Conservation (phyloP, 1,284 basidiomycete species). For the Mycena citricolor region DNA sequence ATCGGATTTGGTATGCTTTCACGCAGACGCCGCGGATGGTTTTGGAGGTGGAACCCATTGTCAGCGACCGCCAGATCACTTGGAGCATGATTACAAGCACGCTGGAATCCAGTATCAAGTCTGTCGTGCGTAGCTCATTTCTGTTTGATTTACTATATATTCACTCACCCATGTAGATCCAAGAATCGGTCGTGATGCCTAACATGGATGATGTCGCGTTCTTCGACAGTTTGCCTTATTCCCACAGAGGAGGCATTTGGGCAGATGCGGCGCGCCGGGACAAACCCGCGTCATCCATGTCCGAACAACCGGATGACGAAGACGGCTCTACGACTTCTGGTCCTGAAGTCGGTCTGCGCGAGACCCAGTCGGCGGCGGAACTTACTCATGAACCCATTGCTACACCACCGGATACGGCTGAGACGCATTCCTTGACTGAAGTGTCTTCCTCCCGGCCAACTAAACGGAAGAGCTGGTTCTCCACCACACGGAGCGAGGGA, state of each 20-base stretch:
- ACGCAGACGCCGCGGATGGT: conserved; percentile 91
- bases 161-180: conserved; percentile 54
- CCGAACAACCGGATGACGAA: conserved; percentile 27
- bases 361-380: conserved; percentile 19
- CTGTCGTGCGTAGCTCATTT: conserved; percentile 70
- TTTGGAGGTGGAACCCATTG: conserved; percentile 87
- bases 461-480: conserved; percentile 36
- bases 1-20: conserved; percentile 97
- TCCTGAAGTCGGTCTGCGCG: conserved; percentile 19
- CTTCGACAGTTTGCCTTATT: conserved; percentile 75
- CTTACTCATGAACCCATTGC: conserved; percentile 14
- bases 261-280: conserved; percentile 68
- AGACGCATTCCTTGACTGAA: no score
- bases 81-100: conserved; percentile 90
- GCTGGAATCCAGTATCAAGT: conserved; percentile 86
- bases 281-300: conserved; percentile 29
- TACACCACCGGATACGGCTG: no score
- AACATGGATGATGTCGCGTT: conserved; percentile 98
- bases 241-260: conserved; percentile 88
- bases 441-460: conserved; percentile 32
- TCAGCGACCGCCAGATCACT: conserved; percentile 89
- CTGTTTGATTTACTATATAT: neutral
- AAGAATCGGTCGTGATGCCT: conserved; percentile 91
- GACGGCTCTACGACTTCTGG: conserved; percentile 31
- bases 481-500: conserved; percentile 36